Evolutionary conservation across 768 basidiomycete genomes (phyloP).

Genomic region (Leccinum aurantiacum): DNA sequence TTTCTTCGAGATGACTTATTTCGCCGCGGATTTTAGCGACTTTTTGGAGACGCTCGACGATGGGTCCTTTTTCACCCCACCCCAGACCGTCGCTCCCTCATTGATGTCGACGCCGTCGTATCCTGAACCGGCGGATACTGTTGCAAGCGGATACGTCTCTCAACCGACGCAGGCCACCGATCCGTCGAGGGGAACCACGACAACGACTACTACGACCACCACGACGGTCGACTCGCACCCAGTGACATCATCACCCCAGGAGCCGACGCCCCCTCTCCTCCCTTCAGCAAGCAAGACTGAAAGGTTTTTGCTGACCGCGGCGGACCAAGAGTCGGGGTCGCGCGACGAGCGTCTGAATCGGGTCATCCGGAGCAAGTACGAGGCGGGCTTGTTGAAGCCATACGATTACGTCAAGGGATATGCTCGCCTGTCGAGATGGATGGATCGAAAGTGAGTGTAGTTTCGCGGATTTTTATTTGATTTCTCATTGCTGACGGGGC

Average conservation of each 20-base stretch:
- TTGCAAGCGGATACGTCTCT: constrained; percentile 16
- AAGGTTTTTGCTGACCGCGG: constrained; percentile 85
- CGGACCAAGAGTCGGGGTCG: constrained; percentile 90
- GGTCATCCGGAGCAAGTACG: constrained; percentile 95
- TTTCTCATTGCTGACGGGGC: constrained; percentile 54
- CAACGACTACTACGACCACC: background rate
- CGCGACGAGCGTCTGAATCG: constrained; percentile 83
- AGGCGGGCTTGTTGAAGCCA: constrained; percentile 91
- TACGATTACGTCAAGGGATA: constrained; percentile 98
- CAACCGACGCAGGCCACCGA: constrained; percentile 20
- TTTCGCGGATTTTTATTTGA: background rate
- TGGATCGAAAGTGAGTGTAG: constrained; percentile 79
- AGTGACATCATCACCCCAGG: constrained; percentile 24
- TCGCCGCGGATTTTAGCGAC: background rate
- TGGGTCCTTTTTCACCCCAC: constrained; percentile 69
- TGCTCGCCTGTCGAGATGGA: constrained; percentile 87
- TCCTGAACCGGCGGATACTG: constrained; percentile 13
- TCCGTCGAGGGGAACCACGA: constrained; percentile 14
- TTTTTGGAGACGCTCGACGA: constrained; percentile 62
- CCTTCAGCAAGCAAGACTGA: constrained; percentile 66
- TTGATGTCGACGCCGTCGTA: constrained; percentile 38
- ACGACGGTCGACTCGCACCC: constrained; percentile 26
- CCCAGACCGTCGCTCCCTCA: constrained; percentile 42
- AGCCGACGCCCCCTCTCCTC: constrained; percentile 51
- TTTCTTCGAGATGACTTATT: background rate